Evolutionary conservation across 768 basidiomycete species (phyloP), one percentile per base, ranked within the genome.

Genomic region (Terana coerulea): DNA sequence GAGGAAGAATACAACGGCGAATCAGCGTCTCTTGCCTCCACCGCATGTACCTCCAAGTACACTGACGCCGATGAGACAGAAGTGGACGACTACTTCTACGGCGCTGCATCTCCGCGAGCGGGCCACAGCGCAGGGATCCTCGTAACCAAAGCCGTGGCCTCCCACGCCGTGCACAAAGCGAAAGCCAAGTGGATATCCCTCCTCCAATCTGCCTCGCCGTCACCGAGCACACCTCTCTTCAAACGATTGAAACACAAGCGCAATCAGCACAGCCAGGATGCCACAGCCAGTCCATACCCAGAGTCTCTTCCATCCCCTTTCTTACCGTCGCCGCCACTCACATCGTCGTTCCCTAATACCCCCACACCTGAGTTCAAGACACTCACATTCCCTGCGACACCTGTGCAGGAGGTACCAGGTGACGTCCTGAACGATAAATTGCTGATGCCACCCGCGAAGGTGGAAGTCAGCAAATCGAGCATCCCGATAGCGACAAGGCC

Each of bases 121-220:
- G 54, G 47, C 25, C 52, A 55, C 14, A 61, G 58, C 42, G 52
- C 56, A 11, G 34, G 52, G 11, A 61, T 55, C 15, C 46, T 64
- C 25, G 37, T 59, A 26, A 60, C 64, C 14, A 76, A 74, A 33
- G 52, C 70, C 15, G 72, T 72, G 37, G 52, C 77, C 21, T 60
- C 66, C 9, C 47, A 65, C 17, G 74, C 75, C n/a, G 79, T 75
- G 7, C 72, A 75, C 44, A 80, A 76, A 57, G 81, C 77, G 25
- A 84, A 82, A 58, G 64, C 72, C 34, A 80, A 77, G 61, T 83
- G 79, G 77, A 61, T 79, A 21, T 55, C 77, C 0, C 55, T 84
- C 22, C 59, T 80, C 21, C 17, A 46, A 24, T 25, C 42, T 15
- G n/a, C 24, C 4, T 29, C 24, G 12, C 72, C 74, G 3, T 67